Evolutionary conservation across 441 rosid genomes (phyloP).

Genomic region (Adansonia grandidieri): DNA sequence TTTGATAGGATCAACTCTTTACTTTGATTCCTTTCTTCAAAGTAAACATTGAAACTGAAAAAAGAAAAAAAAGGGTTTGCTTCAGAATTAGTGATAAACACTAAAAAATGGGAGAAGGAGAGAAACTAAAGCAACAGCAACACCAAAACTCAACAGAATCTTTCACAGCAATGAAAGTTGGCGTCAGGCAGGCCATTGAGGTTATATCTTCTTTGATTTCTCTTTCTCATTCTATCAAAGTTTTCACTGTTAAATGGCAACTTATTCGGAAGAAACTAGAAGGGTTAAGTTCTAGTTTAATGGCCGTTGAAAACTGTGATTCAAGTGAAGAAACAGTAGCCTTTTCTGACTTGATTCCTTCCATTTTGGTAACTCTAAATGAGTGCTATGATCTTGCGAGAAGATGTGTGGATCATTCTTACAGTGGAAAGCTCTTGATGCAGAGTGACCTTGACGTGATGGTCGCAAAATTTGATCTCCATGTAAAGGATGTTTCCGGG

Average conservation of each 20-base stretch:
- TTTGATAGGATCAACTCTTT: not conserved
- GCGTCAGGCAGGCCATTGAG: constrained; percentile 53
- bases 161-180: constrained; percentile 30
- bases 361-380: constrained; percentile 45
- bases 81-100: constrained; percentile 30
- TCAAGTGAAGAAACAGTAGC: constrained; percentile 48
- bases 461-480: constrained; percentile 56
- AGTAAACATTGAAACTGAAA: not conserved
- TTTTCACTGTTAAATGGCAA: constrained; percentile 82
- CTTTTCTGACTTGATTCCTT: constrained; percentile 52
- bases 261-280: constrained; percentile 68
- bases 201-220: constrained; percentile 66
- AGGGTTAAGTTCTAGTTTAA: constrained; percentile 63
- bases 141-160: constrained; percentile 28
- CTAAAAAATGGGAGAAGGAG: constrained; percentile 54
- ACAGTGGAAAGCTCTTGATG: constrained; percentile 94
- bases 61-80: constrained; percentile 37
- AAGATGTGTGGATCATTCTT: constrained; percentile 72
- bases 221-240: constrained; percentile 68
- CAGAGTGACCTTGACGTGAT: constrained; percentile 87
- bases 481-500: constrained; percentile 58
- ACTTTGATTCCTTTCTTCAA: constrained; percentile 26
- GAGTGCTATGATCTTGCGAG: constrained; percentile 71
- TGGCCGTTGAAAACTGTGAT: constrained; percentile 56
- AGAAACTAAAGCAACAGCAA: constrained; percentile 26